Evolutionary conservation across 2,329 filamentous ascomycete genomes (phyloP).

Genomic region (Sordariomycetes sp.): DNA sequence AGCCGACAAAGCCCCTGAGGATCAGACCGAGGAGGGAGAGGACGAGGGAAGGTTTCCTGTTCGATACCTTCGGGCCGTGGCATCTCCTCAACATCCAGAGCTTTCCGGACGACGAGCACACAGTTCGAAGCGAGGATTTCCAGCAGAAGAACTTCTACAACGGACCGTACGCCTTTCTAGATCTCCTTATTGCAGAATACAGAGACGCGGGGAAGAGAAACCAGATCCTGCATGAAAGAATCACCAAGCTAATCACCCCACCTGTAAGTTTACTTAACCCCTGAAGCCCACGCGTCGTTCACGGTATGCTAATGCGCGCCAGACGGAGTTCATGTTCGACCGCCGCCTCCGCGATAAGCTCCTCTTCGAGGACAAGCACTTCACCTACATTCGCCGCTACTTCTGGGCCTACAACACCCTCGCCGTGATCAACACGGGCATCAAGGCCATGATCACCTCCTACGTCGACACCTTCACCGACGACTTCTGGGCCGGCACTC

Average conservation of each 20-base stretch:
- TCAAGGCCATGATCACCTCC: slow-evolving; percentile 47
- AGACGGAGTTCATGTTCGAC: slow-evolving; percentile 50
- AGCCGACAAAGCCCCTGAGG: slow-evolving; percentile 36
- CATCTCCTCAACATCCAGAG: slow-evolving; percentile 50
- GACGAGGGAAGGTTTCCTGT: slow-evolving; percentile 41
- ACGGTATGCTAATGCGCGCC: not conserved
- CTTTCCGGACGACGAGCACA: slow-evolving; percentile 49
- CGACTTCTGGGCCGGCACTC: slow-evolving; percentile 47
- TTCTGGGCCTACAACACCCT: slow-evolving; percentile 56
- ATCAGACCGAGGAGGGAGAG: slow-evolving; percentile 38
- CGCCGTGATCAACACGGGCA: slow-evolving; percentile 49
- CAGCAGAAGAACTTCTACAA: slow-evolving; percentile 46
- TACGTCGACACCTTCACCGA: slow-evolving; percentile 49
- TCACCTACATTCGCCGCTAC: slow-evolving; percentile 52
- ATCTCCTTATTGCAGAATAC: slow-evolving; percentile 49
- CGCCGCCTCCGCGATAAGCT: slow-evolving; percentile 44
- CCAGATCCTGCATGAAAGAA: slow-evolving; percentile 43
- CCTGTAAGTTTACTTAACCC: slow-evolving; percentile 23
- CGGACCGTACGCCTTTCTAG: slow-evolving; percentile 52
- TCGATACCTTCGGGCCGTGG: slow-evolving; percentile 51
- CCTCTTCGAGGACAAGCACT: slow-evolving; percentile 51
- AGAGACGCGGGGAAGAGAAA: slow-evolving; percentile 51
- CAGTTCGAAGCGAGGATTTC: slow-evolving; percentile 44
- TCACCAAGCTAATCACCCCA: slow-evolving; percentile 50
- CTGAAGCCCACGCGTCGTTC: too few relatives aligned